phyloP scores from a whole-genome alignment of 208 protist species.

The Leishmania arabica region DNA sequence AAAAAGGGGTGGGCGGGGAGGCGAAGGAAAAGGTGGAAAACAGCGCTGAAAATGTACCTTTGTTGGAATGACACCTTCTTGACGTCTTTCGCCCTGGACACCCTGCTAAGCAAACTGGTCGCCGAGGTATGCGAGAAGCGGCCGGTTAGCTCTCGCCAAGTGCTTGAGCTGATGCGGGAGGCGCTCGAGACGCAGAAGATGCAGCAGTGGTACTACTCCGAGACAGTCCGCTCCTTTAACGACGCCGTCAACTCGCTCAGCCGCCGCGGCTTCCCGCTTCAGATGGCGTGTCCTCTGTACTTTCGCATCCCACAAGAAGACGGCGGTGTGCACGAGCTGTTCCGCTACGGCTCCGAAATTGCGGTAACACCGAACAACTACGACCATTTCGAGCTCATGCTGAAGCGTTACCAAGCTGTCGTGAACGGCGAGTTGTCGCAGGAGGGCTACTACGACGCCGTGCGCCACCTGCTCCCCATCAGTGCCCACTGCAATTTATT shows the following conservation, averaged over 20 bases:
- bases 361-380: constrained; percentile 60
- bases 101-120: constrained; percentile 31
- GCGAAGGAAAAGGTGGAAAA: neutral
- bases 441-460: constrained; percentile 30
- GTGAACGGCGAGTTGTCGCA: constrained; percentile 16
- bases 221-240: constrained; percentile 36
- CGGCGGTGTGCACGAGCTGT: constrained; percentile 55
- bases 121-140: constrained; percentile 30
- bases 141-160: constrained; percentile 30
- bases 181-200: constrained; percentile 29
- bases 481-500: constrained; percentile 40
- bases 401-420: constrained; percentile 29
- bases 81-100: constrained; percentile 31
- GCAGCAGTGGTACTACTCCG: constrained; percentile 32
- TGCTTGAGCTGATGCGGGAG: constrained; percentile 29
- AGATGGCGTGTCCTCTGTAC: constrained; percentile 39
- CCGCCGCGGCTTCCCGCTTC: constrained; percentile 30
- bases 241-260: constrained; percentile 23
- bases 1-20: neutral
- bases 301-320: constrained; percentile 58
- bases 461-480: constrained; percentile 32
- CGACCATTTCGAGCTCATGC: constrained; percentile 40
- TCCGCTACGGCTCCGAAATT: constrained; percentile 51
- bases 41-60: constrained; percentile 19
- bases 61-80: constrained; percentile 29